Evolutionary conservation across 2,329 filamentous ascomycete species (phyloP), one percentile per base, ranked within the genome.

Genomic region (Colletotrichum tamarilloi): DNA sequence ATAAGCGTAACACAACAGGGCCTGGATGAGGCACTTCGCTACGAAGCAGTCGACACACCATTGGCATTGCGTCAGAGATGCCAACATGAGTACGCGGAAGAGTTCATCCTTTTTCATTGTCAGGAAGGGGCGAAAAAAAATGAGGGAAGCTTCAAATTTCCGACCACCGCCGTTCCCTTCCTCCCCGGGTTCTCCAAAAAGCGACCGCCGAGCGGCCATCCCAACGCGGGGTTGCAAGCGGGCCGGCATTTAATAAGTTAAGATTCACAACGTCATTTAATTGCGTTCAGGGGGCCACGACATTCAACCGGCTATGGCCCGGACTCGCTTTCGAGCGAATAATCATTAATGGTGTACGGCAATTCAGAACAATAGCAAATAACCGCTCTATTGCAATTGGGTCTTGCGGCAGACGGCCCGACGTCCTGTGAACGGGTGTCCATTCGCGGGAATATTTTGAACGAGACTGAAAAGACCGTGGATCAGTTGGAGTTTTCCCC

Each of bases 211-310:
- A 35, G 16, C 70, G 70, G 42, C 42, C 66, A 64, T 58, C 16
- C 6, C 35, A 35, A 69, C 68, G 70, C 70, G 70, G 70, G 70
- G 70, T 30, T 64, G 66, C 64, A 63, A 53, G 64, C 58, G 58
- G 58, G 26, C 69, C 59, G 66, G 35, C 35, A 42, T 38, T 63
- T 11, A 68, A 57, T 42, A 35, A 57, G 58, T 62, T 57, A 19
- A 57, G 35, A 49, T 63, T 63, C 24, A 55, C 32, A 68, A 72
- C 59, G 66, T 64, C 70, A 72, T 69, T 28, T 22, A 58, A 26
- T 26, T 35, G 49, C 42, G 19, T 24, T 42, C 42, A 55, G 42
- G 32, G 52, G 42, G 7, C 12, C 53, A 46, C 49, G 14, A 12
- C 35, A 57, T 58, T 53, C 30, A 55, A 19, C 67, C 59, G 67